Evolutionary conservation across 371 early-diverging fungal genomes (phyloP), one percentile per base, ranked within the genome.

Genomic region (Haplosporangium sp.): DNA sequence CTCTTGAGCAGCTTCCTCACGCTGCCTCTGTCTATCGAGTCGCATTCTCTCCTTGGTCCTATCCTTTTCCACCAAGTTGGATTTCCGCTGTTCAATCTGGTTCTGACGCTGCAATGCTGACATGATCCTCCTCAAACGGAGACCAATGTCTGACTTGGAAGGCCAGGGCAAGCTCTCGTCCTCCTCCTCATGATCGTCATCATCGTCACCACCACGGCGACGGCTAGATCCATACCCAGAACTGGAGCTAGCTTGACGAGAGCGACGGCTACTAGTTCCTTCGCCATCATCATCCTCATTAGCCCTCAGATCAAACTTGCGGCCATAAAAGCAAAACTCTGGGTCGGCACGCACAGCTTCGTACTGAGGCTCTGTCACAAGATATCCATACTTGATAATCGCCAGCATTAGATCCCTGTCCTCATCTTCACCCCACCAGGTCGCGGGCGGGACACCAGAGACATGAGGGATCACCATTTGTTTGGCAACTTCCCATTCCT

Each of bases 401-500:
- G 95, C 95, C 42, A 95, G 79, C 67, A 95, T 65, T 36, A 96
- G 65, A 74, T 93, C 93, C n/a, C 91, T 89, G 67, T 96, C 96
- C 71, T 94, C 91, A n/a, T 86, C 73, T 4, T 85, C 83, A 9
- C 93, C 92, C 96, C 96, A 96, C 95, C 95, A 94, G 1, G 84
- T 71, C 0, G 87, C 87, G 12, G 94, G 94, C 5, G 90, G 89
- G 3, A 77, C 69, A n/a, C 73, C 73, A 14, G 73, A 65, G 16
- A 68, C 76, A 8, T 47, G 59, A 13, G 95, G 94, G 60, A 93
- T 87, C 18, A 68, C 66, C 64, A 90, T 83, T 1, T 66, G 61
- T 54, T 86, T 87, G 21, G 87, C 87, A 43, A 81, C 83, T 38
- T 85, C 83, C 88, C 86, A 86, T 52, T 84, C 85, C 23, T 67